These are phyloP conservation scores for Puccinia polysora DNA, from an alignment of 1,284 basidiomycete species.

Conservation along the genomic window DNA sequence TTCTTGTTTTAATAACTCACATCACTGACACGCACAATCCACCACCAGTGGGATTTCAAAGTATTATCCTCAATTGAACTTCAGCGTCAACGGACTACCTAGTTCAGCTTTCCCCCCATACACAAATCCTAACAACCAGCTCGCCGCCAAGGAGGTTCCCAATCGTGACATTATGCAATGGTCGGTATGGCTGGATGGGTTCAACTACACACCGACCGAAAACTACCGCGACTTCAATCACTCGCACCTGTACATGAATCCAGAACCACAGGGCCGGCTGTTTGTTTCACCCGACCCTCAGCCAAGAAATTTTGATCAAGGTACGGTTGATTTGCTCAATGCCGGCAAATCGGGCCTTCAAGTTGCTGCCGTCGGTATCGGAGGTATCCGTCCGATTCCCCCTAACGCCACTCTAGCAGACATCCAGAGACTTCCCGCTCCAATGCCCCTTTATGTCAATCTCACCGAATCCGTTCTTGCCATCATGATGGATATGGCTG, in stretches of 20 bases:
- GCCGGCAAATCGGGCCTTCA: not conserved
- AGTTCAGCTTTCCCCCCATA: slow-evolving; percentile 18
- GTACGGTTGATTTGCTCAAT: not conserved
- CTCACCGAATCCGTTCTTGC: slow-evolving; percentile 19
- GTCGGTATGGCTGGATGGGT: slow-evolving; percentile 25
- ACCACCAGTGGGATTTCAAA: slow-evolving; percentile 14
- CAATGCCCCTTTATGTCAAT: not conserved
- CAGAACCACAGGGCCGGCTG: slow-evolving; percentile 14
- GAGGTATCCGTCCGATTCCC: slow-evolving; percentile 22
- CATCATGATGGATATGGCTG: slow-evolving; percentile 35
- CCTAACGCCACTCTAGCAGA: not conserved
- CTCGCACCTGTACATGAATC: slow-evolving; percentile 6
- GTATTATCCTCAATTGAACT: slow-evolving; percentile 20
- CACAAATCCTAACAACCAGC: not conserved
- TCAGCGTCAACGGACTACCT: slow-evolving; percentile 7
- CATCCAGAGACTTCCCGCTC: not conserved
- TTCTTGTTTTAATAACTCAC: not conserved
- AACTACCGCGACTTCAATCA: slow-evolving; percentile 26
- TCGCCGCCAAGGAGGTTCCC: not conserved
- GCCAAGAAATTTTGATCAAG: not conserved
- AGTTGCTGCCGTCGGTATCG: slow-evolving; percentile 19
- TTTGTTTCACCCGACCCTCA: not conserved
- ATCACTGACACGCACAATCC: not conserved
- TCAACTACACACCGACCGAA: slow-evolving; percentile 8
- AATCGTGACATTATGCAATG: slow-evolving; percentile 21